Evolutionary conservation across 2,329 filamentous ascomycete species (phyloP), one percentile per base, ranked within the genome.

Genomic region (Penicillium crustosum): DNA sequence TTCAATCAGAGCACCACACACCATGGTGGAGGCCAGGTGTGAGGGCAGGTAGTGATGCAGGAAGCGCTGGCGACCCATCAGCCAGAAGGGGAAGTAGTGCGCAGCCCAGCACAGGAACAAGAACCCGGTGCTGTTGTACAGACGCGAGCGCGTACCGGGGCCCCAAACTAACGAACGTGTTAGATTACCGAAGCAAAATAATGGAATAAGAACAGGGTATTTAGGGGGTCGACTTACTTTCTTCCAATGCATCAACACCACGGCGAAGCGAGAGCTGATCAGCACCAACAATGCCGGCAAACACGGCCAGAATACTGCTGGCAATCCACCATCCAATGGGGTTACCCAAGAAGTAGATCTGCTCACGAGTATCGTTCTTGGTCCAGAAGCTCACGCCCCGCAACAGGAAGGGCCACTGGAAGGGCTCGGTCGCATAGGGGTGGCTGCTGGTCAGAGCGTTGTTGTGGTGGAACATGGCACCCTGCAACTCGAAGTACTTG

Each of bases 331-430:
- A 99, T 58, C 93, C 94, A 61, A 97, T 77, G 0, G 94, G 94
- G 78, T 99, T 99, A 57, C 94, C 94, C 31, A 99, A 81, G 82
- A 99, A 99, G 79, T 99, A 99, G 65, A 99, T 99, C 76, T 99
- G 94, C 79, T 96, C 88, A 60, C 91, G 88, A 10, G 93, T 97
- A 55, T 95, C 91, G 74, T 91, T 92, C 74, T 97, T 90, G 9
- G 94, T 99, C 94, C 94, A 99, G 87, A 99, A 99, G 77, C 92
- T 97, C 67, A 99, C 93, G 78, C 94, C 94, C 31, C 94, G 89
- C 57, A 99, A 86, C 72, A 99, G 83, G 85, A 99, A 97, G 1
- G 94, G 94, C 94, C 94, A 99, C 72, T 96, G 91, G 79, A 95
- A 94, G 7, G 94, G 94, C 73, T 93, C 89, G 68, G 91, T 96